Conservation (phyloP, 2,329 filamentous ascomycete genomes). For the Xylariales sp. region DNA sequence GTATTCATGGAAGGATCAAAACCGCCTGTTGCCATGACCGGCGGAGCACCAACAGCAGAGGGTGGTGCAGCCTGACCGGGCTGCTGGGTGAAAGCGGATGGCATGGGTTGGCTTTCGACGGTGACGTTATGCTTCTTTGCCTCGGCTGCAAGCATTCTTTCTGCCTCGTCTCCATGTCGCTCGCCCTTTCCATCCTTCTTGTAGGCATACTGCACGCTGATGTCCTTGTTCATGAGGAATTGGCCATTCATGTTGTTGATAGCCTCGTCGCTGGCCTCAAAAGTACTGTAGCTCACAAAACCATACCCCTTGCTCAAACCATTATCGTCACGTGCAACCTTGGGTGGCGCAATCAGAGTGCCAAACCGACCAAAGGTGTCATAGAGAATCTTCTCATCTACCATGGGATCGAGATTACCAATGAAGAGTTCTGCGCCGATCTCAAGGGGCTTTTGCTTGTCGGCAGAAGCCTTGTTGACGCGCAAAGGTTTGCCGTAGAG, state of each 20-base stretch:
- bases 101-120: conserved; percentile 71
- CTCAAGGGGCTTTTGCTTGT: conserved; percentile 90
- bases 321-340: conserved; percentile 85
- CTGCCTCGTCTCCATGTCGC: conserved; percentile 88
- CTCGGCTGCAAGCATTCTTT: conserved; percentile 84
- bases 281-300: conserved; percentile 89
- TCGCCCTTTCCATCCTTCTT: conserved; percentile 99
- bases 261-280: conserved; percentile 89
- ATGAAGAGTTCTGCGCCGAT: conserved; percentile 96
- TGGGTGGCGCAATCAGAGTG: conserved; percentile 75
- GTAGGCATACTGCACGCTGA: conserved; percentile 96
- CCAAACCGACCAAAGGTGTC: conserved; percentile 93
- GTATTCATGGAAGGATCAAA: conserved; percentile 15
- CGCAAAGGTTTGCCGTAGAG: conserved; percentile 91
- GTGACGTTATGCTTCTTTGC: conserved; percentile 93
- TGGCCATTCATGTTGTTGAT: conserved; percentile 92
- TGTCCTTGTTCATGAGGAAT: conserved; percentile 94
- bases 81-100: conserved; percentile 62
- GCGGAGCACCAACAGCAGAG: conserved; percentile 17
- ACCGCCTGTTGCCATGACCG: conserved; percentile 22
- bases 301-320: conserved; percentile 92
- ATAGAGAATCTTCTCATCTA: conserved; percentile 92
- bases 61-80: conserved; percentile 23
- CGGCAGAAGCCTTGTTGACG: conserved; percentile 88
- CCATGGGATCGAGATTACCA: conserved; percentile 89